These are phyloP conservation scores for Pyrus bretschneideri DNA, from an alignment of 306 rosid species.

Conservation along the genomic window DNA sequence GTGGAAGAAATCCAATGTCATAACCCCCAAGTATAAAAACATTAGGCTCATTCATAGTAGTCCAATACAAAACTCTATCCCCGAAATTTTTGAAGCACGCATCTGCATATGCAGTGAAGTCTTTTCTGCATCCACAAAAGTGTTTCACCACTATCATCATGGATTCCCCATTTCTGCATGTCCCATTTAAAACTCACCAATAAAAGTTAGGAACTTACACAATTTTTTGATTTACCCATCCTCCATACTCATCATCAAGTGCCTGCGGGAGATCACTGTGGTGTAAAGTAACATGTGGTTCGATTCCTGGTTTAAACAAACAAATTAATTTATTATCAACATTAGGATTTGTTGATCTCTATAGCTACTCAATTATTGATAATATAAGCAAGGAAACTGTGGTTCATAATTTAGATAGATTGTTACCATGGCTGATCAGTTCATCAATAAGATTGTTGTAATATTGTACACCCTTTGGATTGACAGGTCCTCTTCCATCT, in stretches of 20 bases:
- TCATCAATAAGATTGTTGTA: conserved; percentile 75
- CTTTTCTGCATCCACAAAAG: conserved; percentile 46
- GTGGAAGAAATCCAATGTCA: conserved; percentile 47
- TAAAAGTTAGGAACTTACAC: conserved; percentile 34
- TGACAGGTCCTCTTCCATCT: conserved; percentile 69
- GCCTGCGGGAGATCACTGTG: conserved; percentile 58
- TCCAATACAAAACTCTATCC: conserved; percentile 58
- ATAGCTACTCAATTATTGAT: not conserved
- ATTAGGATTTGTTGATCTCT: no score
- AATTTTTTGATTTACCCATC: conserved; percentile 57
- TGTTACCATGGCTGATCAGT: conserved; percentile 44
- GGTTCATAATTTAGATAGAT: not conserved
- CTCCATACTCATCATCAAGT: conserved; percentile 78
- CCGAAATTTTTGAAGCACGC: conserved; percentile 76
- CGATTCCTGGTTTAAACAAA: conserved; percentile 42
- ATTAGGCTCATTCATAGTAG: conserved; percentile 61
- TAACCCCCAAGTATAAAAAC: conserved; percentile 35
- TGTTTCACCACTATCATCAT: not conserved
- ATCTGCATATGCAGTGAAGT: conserved; percentile 64
- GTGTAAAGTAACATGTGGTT: conserved; percentile 63
- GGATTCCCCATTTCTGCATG: not conserved
- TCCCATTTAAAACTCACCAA: not conserved
- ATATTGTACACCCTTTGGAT: conserved; percentile 62
- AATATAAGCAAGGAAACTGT: no score
- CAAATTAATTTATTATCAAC: no score